Evolutionary conservation across 2,329 filamentous ascomycete genomes (phyloP), one percentile per base, ranked within the genome.

Genomic region (Paradendryphiella salina): DNA sequence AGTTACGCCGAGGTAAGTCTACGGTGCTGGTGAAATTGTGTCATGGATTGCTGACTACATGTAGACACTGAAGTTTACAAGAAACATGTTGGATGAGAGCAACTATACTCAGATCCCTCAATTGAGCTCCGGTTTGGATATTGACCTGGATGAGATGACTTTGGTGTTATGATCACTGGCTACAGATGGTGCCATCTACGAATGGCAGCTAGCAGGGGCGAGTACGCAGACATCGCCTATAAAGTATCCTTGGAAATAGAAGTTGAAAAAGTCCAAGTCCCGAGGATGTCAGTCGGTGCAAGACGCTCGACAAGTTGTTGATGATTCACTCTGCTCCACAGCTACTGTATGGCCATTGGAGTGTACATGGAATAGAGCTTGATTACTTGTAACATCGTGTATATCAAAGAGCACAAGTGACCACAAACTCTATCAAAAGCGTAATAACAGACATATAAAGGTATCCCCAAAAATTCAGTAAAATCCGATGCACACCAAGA

Each of bases 81-180:
- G 74, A 28, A 53, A 69, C 36, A 50, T 75, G 13, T 57, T 79
- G 36, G 66, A 71, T 49, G 58, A 73, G 47, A 69, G 68, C 9
- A 68, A 74, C 18, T 79, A 79, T 53, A 63, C 67, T 9, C 76
- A 78, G 57, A 66, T 79, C 4, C 76, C 76, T 10, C 76, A 79
- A 52, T 52, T 79, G 47, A 75, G 71, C 40, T 71, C 71, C 9
- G 76, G 75, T 0, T 52, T 73, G 15, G 69, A 77, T 36, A 71
- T 76, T 48, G 74, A 79, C 51, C 52, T 78, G 28, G 72, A 78
- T 1, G 54, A 65, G 20, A 60, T 67, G 59, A 33, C 59, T 6
- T 46, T 72, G 46, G 59, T 71, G 3, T 36, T 72, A 4, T 72
- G 49, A 60, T 37, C 6, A 20, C 10, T 2, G 7, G 7, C 23